phyloP scores from a whole-genome alignment of 371 early-diverging fungal species.

The Gilbertella persicaria region DNA sequence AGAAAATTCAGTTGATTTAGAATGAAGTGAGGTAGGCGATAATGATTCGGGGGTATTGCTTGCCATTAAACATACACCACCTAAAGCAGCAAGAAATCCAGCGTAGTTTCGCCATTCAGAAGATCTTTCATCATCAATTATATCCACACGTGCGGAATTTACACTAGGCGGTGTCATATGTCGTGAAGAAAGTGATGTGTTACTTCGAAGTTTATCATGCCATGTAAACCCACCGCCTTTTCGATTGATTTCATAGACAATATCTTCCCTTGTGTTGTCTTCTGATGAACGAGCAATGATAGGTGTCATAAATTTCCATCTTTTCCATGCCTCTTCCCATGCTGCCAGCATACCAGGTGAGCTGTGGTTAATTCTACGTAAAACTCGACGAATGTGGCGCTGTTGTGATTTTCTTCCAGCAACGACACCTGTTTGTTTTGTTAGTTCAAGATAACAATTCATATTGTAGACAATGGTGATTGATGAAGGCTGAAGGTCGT shows the following conservation, averaged over 20 bases:
- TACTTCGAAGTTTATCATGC: slow-evolving; percentile 27
- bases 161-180: background rate
- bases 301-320: slow-evolving; percentile 65
- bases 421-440: slow-evolving; percentile 45
- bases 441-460: slow-evolving; percentile 67
- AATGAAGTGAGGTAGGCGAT: background rate
- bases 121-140: slow-evolving; percentile 26
- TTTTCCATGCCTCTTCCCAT: slow-evolving; percentile 81
- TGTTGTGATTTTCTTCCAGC: slow-evolving; percentile 73
- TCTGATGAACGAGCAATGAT: slow-evolving; percentile 40
- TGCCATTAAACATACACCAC: slow-evolving; percentile 55
- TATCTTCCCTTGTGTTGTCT: slow-evolving; percentile 25
- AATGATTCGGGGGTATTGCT: slow-evolving; percentile 2
- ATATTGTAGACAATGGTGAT: slow-evolving; percentile 71
- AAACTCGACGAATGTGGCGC: slow-evolving; percentile 67
- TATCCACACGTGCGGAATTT: slow-evolving; percentile 9
- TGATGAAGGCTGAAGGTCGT: slow-evolving; percentile 46
- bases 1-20: background rate
- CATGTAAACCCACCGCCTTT: slow-evolving; percentile 16
- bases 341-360: slow-evolving; percentile 78
- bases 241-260: background rate
- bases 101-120: slow-evolving; percentile 70
- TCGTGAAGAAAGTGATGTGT: slow-evolving; percentile 7
- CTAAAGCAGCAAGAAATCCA: slow-evolving; percentile 68
- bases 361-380: slow-evolving; percentile 62